Percentiles rank a stretch among this genome's conserved stretches.
Evolutionary conservation across 2,329 filamentous ascomycete species (phyloP).

Genomic region (Ophiostoma sp.): DNA sequence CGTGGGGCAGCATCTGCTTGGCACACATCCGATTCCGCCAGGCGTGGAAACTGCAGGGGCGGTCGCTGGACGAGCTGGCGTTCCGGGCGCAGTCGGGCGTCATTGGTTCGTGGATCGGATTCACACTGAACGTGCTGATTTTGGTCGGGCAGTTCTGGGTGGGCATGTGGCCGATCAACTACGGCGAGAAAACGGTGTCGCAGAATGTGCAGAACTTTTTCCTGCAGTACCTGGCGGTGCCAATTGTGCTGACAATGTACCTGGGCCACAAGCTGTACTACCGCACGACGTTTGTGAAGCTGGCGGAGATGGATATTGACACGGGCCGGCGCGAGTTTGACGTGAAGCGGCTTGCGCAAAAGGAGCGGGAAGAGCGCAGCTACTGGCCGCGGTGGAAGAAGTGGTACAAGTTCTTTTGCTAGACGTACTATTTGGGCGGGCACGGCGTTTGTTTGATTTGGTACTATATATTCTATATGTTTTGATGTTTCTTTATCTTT

Average conservation of each 20-base stretch:
- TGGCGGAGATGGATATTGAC: conserved; percentile 75
- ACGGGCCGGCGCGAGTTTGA: conserved; percentile 84
- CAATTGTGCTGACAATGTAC: conserved; percentile 64
- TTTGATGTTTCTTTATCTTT: background rate
- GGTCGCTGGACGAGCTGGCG: conserved; percentile 68
- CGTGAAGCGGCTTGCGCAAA: conserved; percentile 67
- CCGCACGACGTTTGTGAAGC: conserved; percentile 60
- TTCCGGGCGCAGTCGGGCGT: conserved; percentile 77
- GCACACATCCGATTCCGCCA: conserved; percentile 85
- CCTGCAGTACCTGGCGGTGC: conserved; percentile 63
- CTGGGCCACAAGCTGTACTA: conserved; percentile 70
- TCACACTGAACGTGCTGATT: conserved; percentile 69
- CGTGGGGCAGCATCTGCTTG: conserved; percentile 81
- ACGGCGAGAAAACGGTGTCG: conserved; percentile 39
- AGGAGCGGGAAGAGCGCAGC: conserved; percentile 70
- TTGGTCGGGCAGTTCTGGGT: conserved; percentile 85
- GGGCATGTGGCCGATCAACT: conserved; percentile 68
- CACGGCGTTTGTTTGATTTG: conserved; percentile 20
- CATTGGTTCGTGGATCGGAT: conserved; percentile 72
- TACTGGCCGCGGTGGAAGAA: conserved; percentile 73
- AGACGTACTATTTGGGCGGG: conserved; percentile 11
- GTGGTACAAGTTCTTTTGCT: conserved; percentile 69
- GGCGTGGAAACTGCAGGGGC: conserved; percentile 67
- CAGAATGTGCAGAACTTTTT: conserved; percentile 64
- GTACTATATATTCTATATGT: background rate